Base-by-base conservation (phyloP, 2,329 filamentous ascomycete species). In the Alternaria arborescens region DNA sequence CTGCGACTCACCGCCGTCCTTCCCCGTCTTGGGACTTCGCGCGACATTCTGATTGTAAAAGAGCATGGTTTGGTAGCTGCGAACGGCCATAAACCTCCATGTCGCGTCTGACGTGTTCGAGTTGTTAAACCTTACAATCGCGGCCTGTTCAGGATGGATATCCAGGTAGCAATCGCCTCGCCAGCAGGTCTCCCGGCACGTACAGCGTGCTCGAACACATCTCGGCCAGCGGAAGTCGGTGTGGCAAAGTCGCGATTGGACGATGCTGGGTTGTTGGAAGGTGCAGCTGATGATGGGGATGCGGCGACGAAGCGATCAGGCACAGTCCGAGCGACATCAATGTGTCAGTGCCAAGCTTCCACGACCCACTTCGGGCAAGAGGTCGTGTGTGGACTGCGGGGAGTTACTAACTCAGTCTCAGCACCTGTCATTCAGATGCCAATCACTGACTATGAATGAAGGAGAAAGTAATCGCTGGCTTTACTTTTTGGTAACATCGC, bases 271-370 rank as follows among this genome's bases (percentile, higher is more conserved):
- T 24, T 26, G 24, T 47, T n/a, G 16, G 28, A 51, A 48, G 38
- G 38, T 47, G 51, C 48, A 55, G 32, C 32, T 38, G 30, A 55
- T 32, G 24, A 26, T 51, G 58, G 54, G 30, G 43, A 53, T 38
- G 59, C 58, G 36, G 55, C 47, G 52, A 34, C 40, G 47, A 52
- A 24, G 55, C 47, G 36, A 36, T 48, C 12, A 44, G 26, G n/a
- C 30, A 47, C 34, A 11, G 46, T 40, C 40, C 22, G 52, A 30
- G 38, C 30, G 52, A 18, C 40, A 53, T 61, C 46, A 22, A 50
- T 50, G 54, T 53, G 56, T 55, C 59, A 55, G 30, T 62, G 60
- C 62, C 60, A 65, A 65, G 62, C 44, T 44, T 41, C 42, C 22
- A 40, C 28, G 43, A 14, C 41, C 42, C 47, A 54, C 55, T 38